Base-by-base conservation (phyloP, 345 rosid genomes). In the Euclidium syriacum region DNA sequence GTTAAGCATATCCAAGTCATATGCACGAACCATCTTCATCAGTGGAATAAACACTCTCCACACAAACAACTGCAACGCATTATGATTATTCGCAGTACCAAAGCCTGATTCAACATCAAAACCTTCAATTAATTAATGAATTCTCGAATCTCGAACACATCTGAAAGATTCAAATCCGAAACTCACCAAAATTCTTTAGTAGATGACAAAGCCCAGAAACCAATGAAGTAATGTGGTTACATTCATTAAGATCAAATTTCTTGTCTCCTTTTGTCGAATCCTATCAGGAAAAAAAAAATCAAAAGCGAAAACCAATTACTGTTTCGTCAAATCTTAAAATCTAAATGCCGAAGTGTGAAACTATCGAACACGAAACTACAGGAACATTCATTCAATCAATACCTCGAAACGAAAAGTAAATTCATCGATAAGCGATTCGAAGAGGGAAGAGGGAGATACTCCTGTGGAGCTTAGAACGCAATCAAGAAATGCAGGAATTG, bases 171-270 rank as follows among this genome's bases (percentile, higher is more conserved):
- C 29, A 34, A 41, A 15, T 14, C 14, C 2, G 14, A 6, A 54
- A 71, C 88, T 79, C 61, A 89, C 98, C 85, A 27, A 16, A 50
- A 64, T 62, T 80, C 60, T 84, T 81, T 4, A 85, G 78, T 59
- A 92, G 81, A 75, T 92, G 86, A 73, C 95, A 85, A 67, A 89
- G 83, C 63, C 91, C 87, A 27, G 74, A 60, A 44, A 87, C 81
- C 83, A 81, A 71, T 30, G 96, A 77, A 32, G 44, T 49, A 48
- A 85, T 59, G 60, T 73, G 59, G 57, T 71, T 70, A 43, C 72
- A 68, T 12, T 51, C 74, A 48, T 67, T 73, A 18, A 79, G 53
- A 52, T 79, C 82, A 68, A 82, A 66, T 32, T 64, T 74, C 35
- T 68, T 72, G 0, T 75, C 86, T 44, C 57, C 80, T 32, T 66